Conservation (phyloP, 116 monocot genomes). For the Trichopus zeylanicus region DNA sequence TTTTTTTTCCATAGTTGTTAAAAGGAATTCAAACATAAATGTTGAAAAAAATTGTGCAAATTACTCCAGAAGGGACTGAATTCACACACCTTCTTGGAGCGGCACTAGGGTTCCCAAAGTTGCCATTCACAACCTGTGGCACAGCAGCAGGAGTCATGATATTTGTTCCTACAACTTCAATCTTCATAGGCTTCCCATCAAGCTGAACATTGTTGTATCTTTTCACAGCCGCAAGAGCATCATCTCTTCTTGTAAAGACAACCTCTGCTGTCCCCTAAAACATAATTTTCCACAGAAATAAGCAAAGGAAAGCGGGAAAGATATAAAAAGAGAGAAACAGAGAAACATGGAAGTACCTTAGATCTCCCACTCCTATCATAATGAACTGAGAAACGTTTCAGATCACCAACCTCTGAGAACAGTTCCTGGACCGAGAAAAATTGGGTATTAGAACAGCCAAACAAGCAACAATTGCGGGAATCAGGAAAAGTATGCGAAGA, state of each 20-base stretch:
- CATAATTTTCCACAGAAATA: conserved; percentile 2
- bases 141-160: conserved; percentile 22
- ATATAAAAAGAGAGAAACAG: not conserved
- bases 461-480: too few relatives aligned
- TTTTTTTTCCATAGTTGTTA: too few relatives aligned
- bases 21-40: not conserved
- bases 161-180: conserved; percentile 75
- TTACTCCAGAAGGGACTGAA: too few relatives aligned
- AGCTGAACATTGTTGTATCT: conserved; percentile 97
- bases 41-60: not conserved
- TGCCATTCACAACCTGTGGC: conserved; percentile 7
- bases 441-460: conserved; percentile 8
- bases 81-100: conserved; percentile 17
- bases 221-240: conserved; percentile 81
- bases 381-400: conserved; percentile 64
- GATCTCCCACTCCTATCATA: conserved; percentile 97
- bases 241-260: conserved; percentile 64
- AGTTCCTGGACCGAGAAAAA: conserved; percentile 46
- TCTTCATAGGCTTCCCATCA: conserved; percentile 96
- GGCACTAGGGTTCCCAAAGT: conserved; percentile 16
- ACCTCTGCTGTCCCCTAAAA: conserved; percentile 88
- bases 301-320: not conserved
- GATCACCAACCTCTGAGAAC: conserved; percentile 86
- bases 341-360: conserved; percentile 53
- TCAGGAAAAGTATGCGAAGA: too few relatives aligned